Evolutionary conservation across 2,329 filamentous ascomycete species (phyloP), one percentile per base, ranked within the genome.

Genomic region (Xylaria polymorpha): DNA sequence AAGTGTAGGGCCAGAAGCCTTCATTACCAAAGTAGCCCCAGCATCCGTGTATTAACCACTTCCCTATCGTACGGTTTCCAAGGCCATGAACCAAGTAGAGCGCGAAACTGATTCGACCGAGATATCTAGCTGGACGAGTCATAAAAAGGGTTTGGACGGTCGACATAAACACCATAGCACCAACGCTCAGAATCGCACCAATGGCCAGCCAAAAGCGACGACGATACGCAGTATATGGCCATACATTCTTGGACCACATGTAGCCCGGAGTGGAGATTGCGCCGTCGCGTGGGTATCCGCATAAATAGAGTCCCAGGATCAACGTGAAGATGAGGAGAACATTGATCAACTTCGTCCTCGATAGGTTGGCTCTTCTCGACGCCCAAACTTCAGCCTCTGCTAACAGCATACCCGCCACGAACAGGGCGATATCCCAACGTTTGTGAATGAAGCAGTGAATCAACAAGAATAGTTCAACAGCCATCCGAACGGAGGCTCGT

Each of bases 41-140:
- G 83, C 73, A 75, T 4, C 37, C 43, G 10, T 73, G 67, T 25
- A 77, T 69, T 12, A 64, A 62, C 75, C 72, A 75, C 37, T 73
- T 73, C 46, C 76, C 75, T 25, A 78, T 56, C 20, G 75, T 78
- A 43, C 74, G 67, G 32, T 78, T 78, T 20, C 75, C 76, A 18
- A 78, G 82, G 0, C 87, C 87, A 72, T 89, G 87, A n/a, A 86
- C 83, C 7, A 90, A 80, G 72, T 90, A 89, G 3, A 90, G 80
- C 3, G 87, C 84, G 70, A 85, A 90, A 65, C 85, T 87, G 69
- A 89, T 85, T 32, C 83, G 82, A 14, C 85, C 87, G 22, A 87
- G 83, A 74, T 89, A 90, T 71, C 87, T 86, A 14, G 85, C 83
- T 14, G 68, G 75, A n/a, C 77, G 74, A 32, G 74, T 75, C 25